Evolutionary conservation across 2,329 filamentous ascomycete genomes (phyloP).

Genomic region (Aspergillus sergii): DNA sequence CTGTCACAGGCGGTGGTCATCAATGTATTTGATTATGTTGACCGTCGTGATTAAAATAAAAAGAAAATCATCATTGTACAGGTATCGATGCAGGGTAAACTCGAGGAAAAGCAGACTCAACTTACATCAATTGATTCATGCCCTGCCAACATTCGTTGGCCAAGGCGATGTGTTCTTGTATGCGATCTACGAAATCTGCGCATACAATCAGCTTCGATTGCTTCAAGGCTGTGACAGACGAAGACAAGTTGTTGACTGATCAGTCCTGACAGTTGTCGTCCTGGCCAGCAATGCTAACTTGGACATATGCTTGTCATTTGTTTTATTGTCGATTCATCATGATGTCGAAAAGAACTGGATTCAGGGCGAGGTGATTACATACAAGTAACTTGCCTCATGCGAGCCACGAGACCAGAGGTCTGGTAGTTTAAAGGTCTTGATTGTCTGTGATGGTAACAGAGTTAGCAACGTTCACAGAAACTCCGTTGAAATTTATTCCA

Average conservation of each 20-base stretch:
- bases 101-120: slow-evolving; percentile 12
- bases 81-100: slow-evolving; percentile 13
- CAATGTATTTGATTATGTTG: slow-evolving; percentile 73
- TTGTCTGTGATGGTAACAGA: slow-evolving; percentile 5
- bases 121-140: slow-evolving; percentile 8
- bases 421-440: not conserved
- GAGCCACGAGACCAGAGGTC: not conserved
- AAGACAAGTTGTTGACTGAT: slow-evolving; percentile 36
- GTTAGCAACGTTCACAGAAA: slow-evolving; percentile 20
- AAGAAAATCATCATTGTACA: slow-evolving; percentile 67
- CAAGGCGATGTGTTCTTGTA: not conserved
- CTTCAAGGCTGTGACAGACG: slow-evolving; percentile 19
- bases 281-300: slow-evolving; percentile 59
- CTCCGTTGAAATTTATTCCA: slow-evolving; percentile 5
- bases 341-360: slow-evolving; percentile 29
- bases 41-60: slow-evolving; percentile 76
- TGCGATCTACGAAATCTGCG: slow-evolving; percentile 18
- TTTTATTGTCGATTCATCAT: slow-evolving; percentile 83
- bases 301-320: slow-evolving; percentile 97
- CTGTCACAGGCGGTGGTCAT: slow-evolving; percentile 79
- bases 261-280: slow-evolving; percentile 58
- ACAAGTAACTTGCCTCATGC: slow-evolving; percentile 16
- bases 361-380: slow-evolving; percentile 29
- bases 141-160: not conserved
- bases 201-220: slow-evolving; percentile 31